phyloP scores from a whole-genome alignment of 2,329 filamentous ascomycete species.

The Fusarium multiceps region DNA sequence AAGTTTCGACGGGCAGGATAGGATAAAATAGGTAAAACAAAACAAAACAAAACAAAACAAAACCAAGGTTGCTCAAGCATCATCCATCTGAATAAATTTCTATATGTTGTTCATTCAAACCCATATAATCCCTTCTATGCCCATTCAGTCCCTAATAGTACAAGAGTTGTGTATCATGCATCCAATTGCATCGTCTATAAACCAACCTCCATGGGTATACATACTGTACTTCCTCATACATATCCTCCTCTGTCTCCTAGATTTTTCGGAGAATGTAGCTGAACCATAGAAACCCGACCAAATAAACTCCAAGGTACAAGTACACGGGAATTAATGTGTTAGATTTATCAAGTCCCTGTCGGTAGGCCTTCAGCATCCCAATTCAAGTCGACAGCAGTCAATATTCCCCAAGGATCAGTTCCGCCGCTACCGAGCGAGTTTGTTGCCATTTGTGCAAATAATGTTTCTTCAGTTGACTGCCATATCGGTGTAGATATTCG shows the following conservation, averaged over 20 bases:
- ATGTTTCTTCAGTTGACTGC: constrained; percentile 47
- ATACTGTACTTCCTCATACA: constrained; percentile 36
- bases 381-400: constrained; percentile 43
- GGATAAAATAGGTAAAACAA: neutral
- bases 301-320: constrained; percentile 3
- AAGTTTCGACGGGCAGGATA: constrained; percentile 25
- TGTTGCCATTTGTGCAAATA: constrained; percentile 46
- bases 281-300: constrained; percentile 7
- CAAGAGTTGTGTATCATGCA: constrained; percentile 31
- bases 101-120: neutral
- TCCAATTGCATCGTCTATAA: neutral
- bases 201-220: constrained; percentile 16
- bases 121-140: neutral
- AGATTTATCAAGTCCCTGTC: constrained; percentile 7
- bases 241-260: neutral
- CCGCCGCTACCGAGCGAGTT: constrained; percentile 38
- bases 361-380: constrained; percentile 38
- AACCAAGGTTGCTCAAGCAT: neutral
- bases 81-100: neutral
- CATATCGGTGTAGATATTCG: constrained; percentile 48
- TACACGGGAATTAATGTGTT: neutral
- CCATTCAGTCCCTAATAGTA: constrained; percentile 14
- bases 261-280: constrained; percentile 1
- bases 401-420: constrained; percentile 47
- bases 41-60: neutral